phyloP scores from a whole-genome alignment of 1,284 basidiomycete genomes.

The Phenoliferia sp. region DNA sequence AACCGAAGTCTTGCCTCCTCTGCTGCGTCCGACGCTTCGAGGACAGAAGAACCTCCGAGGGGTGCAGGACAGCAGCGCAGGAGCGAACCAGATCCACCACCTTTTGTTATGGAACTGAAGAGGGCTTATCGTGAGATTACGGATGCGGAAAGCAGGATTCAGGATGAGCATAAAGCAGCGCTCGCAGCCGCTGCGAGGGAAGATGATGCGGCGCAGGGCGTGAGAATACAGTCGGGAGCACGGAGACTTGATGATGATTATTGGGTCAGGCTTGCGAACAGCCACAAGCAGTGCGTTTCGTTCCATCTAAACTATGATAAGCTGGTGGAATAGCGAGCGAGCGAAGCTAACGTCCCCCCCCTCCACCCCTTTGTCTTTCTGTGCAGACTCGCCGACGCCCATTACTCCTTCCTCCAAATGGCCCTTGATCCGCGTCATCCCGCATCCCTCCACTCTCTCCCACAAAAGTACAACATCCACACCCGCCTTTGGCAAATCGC shows the following conservation, averaged over 20 bases:
- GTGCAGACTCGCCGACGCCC: conserved; percentile 73
- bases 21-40: conserved; percentile 19
- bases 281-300: conserved; percentile 36
- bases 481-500: conserved; percentile 86
- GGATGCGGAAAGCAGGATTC: conserved; percentile 63
- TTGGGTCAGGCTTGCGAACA: conserved; percentile 32
- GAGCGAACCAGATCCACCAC: conserved; percentile 60
- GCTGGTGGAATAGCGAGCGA: too few relatives aligned
- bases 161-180: conserved; percentile 52
- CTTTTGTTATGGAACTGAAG: conserved; percentile 70
- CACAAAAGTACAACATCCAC: conserved; percentile 91
- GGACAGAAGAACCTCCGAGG: conserved; percentile 3
- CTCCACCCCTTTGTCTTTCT: not conserved
- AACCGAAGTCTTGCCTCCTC: conserved; percentile 12
- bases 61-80: conserved; percentile 50
- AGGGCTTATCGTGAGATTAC: conserved; percentile 70
- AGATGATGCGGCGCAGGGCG: conserved; percentile 41
- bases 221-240: conserved; percentile 11
- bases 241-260: conserved; percentile 31
- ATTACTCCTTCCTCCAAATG: conserved; percentile 79
- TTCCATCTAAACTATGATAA: too few relatives aligned
- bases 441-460: conserved; percentile 77
- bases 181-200: conserved; percentile 13
- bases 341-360: not conserved
- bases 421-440: conserved; percentile 82